These are phyloP conservation scores for Aureobasidium pullulans DNA, from an alignment of 2,329 filamentous ascomycete species.

Conservation along the genomic window DNA sequence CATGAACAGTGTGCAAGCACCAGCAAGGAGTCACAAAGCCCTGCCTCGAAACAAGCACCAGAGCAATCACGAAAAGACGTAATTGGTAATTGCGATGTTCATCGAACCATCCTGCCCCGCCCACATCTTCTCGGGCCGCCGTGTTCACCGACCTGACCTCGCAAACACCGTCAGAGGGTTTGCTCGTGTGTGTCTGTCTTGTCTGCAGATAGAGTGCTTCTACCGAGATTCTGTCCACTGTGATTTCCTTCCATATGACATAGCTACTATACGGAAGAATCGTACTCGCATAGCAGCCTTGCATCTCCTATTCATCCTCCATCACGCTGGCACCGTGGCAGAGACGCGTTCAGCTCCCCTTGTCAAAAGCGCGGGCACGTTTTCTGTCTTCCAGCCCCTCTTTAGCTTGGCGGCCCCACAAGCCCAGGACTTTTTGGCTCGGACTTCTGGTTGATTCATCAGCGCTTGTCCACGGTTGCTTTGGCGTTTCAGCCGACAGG, in stretches of 20 bases:
- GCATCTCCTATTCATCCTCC: not conserved
- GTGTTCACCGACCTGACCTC: no score
- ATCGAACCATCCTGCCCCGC: conserved; percentile 3
- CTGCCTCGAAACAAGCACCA: not conserved
- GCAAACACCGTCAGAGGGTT: not conserved
- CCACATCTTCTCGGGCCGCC: not conserved
- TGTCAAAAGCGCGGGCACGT: not conserved
- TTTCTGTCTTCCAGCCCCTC: not conserved
- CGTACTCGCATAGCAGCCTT: not conserved
- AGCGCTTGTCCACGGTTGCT: not conserved
- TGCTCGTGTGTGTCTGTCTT: not conserved
- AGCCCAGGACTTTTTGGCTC: not conserved
- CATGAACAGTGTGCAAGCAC: not conserved
- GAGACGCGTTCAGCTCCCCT: not conserved
- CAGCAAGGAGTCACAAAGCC: not conserved
- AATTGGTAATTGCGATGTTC: not conserved
- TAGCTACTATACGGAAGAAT: not conserved
- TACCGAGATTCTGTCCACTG: not conserved
- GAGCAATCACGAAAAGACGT: not conserved
- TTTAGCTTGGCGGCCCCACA: conserved; percentile 1
- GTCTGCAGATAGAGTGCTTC: conserved; percentile 9
- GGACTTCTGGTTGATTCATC: not conserved
- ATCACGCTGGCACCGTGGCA: not conserved
- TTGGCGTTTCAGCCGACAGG: not conserved
- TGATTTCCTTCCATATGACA: conserved; percentile 8